These are phyloP conservation scores for Austroboletus rostrupii DNA, from an alignment of 1,284 basidiomycete species.

Conservation along the genomic window DNA sequence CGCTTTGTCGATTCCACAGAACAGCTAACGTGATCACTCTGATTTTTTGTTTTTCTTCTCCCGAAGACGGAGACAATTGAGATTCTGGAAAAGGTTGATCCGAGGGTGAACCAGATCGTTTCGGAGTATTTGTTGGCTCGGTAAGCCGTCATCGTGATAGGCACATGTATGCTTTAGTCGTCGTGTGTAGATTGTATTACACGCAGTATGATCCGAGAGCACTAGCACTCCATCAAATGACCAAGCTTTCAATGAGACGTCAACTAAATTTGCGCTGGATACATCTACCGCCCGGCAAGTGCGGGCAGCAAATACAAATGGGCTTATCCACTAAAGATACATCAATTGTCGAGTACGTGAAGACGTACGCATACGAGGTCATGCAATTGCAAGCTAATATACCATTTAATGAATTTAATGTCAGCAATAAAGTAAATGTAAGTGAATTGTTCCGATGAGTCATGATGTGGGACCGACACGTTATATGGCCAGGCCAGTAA, in stretches of 20 bases:
- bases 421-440: conserved; percentile 20
- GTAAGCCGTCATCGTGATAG: neutral
- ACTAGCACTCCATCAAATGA: too few species aligned
- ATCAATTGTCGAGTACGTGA: conserved; percentile 8
- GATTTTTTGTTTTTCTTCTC: neutral
- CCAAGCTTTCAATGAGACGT: neutral
- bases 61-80: conserved; percentile 24
- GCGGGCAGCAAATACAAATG: conserved; percentile 2
- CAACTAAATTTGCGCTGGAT: conserved; percentile 1
- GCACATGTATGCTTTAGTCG: neutral
- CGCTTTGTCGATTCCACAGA: neutral
- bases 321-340: conserved; percentile 24
- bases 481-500: conserved; percentile 27
- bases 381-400: conserved; percentile 8
- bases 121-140: conserved; percentile 17
- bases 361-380: conserved; percentile 1
- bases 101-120: conserved; percentile 26
- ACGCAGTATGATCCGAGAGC: too few species aligned
- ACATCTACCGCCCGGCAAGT: conserved; percentile 5
- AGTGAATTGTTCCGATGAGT: neutral
- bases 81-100: conserved; percentile 22
- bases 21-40: conserved; percentile 1
- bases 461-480: neutral
- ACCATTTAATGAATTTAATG: conserved; percentile 7
- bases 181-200: neutral